Evolutionary conservation across 2,329 filamentous ascomycete genomes (phyloP).

Genomic region (Xylaria sp.): DNA sequence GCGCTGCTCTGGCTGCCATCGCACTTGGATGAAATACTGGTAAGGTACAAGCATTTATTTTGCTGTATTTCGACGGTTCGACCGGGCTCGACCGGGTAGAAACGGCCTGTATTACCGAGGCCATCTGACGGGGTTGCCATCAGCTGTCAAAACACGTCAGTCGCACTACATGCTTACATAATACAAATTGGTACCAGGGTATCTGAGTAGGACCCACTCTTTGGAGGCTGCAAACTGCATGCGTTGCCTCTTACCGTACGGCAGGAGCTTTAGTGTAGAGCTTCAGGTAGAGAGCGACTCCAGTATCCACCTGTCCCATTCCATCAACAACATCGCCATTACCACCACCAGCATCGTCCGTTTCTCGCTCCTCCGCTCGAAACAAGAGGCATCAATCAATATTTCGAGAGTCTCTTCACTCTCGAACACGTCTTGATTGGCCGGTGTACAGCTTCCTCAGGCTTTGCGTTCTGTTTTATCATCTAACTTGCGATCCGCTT

Average conservation of each 20-base stretch:
- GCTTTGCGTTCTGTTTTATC: constrained; percentile 14
- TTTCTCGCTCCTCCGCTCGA: not conserved
- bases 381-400: not conserved
- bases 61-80: not conserved
- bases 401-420: not conserved
- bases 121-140: not conserved
- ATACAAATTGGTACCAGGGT: not conserved
- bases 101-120: not conserved
- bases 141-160: constrained; percentile 12
- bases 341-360: constrained; percentile 8
- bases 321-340: not conserved
- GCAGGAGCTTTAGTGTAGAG: constrained; percentile 10
- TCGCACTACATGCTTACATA: not conserved
- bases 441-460: not conserved
- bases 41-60: not conserved
- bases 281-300: too few relatives aligned
- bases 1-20: not conserved
- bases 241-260: constrained; percentile 38
- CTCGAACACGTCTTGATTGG: not conserved
- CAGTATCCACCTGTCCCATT: not conserved
- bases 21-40: too few relatives aligned
- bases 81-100: constrained; percentile 10
- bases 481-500: constrained; percentile 29
- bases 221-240: constrained; percentile 36
- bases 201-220: constrained; percentile 6